Evolutionary conservation across 495 filamentous ascomycete species (phyloP).

Genomic region (Mycothermus thermophilus): DNA sequence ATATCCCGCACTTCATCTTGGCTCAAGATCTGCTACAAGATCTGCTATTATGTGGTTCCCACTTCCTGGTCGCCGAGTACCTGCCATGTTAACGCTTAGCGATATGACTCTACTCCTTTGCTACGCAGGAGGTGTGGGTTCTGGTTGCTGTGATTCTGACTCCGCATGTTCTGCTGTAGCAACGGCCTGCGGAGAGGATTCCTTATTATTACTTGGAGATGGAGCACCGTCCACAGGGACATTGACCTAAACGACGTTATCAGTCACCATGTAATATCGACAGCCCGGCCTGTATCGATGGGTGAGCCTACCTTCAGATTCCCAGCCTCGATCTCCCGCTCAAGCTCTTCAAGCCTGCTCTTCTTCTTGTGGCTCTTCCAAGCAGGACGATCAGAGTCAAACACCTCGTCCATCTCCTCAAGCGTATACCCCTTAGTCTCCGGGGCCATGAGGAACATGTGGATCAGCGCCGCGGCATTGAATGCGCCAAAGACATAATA

Average conservation of each 20-base stretch:
- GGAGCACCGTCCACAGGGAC: slow-evolving; percentile 3
- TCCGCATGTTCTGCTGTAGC: slow-evolving; percentile 1
- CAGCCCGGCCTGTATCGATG: too few species aligned
- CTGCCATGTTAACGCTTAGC: too few species aligned
- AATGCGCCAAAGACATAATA: slow-evolving; percentile 57
- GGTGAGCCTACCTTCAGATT: slow-evolving; percentile 34
- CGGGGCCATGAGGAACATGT: slow-evolving; percentile 59
- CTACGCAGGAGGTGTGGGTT: too few species aligned
- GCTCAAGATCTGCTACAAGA: too few species aligned
- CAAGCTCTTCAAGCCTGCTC: slow-evolving; percentile 34
- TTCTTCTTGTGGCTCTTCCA: slow-evolving; percentile 32
- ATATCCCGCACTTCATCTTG: too few species aligned
- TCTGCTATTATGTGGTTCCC: too few species aligned
- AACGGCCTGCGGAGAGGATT: not conserved
- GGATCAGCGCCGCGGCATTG: slow-evolving; percentile 52
- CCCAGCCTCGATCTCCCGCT: slow-evolving; percentile 39
- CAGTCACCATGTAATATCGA: too few species aligned
- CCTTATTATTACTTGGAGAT: too few species aligned
- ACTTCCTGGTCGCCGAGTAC: too few species aligned
- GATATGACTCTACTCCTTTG: too few species aligned
- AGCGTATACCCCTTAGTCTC: slow-evolving; percentile 72
- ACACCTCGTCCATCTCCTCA: slow-evolving; percentile 52
- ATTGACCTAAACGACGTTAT: not conserved
- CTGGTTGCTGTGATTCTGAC: not conserved
- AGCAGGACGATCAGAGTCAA: slow-evolving; percentile 37